Evolutionary conservation across 768 basidiomycete species (phyloP), one percentile per base, ranked within the genome.

Genomic region (Tulasnella calospora): DNA sequence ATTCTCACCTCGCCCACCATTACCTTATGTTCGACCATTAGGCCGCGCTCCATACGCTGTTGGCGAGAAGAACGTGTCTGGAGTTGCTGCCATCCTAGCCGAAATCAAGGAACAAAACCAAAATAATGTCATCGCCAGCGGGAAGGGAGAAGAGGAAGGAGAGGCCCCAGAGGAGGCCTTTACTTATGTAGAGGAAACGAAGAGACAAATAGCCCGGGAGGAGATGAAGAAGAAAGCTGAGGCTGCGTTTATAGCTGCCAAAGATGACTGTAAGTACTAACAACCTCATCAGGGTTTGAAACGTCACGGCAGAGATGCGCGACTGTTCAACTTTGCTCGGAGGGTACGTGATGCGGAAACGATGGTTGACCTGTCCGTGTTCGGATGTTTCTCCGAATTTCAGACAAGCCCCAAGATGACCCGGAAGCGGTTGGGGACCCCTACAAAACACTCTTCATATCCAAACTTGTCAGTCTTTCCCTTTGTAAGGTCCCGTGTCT

Each of bases 381-480:
- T 40, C 46, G 71, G 71, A 73, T 21, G 27, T n/a, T 78, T 67
- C 75, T 23, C 35, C n/a, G 33, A 36, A n/a, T 23, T 80, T 40
- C 82, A 98, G 97, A 96, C 86, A 95, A 96, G 83, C 98, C 98
- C 12, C 88, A 92, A 27, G 96, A 97, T 76, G 96, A 99, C 82
- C 77, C 92, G 17, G 91, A 97, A 83, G 96, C 95, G 41, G 88
- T 92, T 57, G 98, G 98, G 2, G 98, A 99, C 83, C 98, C 98
- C 4, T 99, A 98, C 87, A 99, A 99, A 84, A 99, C 98, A 0
- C 87, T 99, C 33, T 99, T 99, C 85, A 95, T 99, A 80, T 93
- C 96, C 44, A 92, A 96, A 81, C 86, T 99, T 83, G 96, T 96
- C 83, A 47, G 86, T 84, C 6, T 17, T 23, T 55, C 47, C 70